phyloP scores from a whole-genome alignment of 225 moss, liverwort and hornwort genomes.

The Asterella californica region DNA sequence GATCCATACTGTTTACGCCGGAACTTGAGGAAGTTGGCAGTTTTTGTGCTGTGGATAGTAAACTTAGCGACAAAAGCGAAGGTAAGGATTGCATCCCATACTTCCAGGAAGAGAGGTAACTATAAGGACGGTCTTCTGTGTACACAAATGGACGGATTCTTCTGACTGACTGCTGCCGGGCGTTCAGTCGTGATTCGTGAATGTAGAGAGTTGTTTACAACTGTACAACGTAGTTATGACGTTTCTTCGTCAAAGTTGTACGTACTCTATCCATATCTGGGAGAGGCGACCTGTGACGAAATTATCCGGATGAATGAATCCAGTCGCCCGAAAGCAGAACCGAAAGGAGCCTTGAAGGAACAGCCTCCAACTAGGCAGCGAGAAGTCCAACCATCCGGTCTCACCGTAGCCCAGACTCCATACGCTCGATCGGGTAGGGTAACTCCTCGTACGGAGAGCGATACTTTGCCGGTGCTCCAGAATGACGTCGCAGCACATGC shows the following conservation, averaged over 20 bases:
- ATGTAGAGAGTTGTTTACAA: not conserved
- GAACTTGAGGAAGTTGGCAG: too few species aligned
- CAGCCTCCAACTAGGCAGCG: too few species aligned
- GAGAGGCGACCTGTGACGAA: not conserved
- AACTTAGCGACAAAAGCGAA: not conserved
- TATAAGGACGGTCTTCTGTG: not conserved
- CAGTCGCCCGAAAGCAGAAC: not conserved
- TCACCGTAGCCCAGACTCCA: not conserved
- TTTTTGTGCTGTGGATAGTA: too few species aligned
- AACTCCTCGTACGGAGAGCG: not conserved
- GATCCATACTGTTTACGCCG: too few species aligned
- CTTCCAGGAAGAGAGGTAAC: not conserved
- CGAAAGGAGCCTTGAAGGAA: not conserved
- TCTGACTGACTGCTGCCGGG: not conserved
- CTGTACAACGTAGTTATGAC: not conserved
- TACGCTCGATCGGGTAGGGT: not conserved
- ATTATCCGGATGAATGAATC: not conserved
- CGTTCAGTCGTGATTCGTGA: too few species aligned
- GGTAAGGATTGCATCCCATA: not conserved
- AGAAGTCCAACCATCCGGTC: not conserved
- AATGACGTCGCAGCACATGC: constrained; percentile 3
- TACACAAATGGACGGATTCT: not conserved
- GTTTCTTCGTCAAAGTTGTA: not conserved
- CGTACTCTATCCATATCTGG: not conserved
- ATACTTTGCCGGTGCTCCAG: not conserved